phyloP scores from a whole-genome alignment of 495 filamentous ascomycete genomes.

The Tuber magnatum region DNA sequence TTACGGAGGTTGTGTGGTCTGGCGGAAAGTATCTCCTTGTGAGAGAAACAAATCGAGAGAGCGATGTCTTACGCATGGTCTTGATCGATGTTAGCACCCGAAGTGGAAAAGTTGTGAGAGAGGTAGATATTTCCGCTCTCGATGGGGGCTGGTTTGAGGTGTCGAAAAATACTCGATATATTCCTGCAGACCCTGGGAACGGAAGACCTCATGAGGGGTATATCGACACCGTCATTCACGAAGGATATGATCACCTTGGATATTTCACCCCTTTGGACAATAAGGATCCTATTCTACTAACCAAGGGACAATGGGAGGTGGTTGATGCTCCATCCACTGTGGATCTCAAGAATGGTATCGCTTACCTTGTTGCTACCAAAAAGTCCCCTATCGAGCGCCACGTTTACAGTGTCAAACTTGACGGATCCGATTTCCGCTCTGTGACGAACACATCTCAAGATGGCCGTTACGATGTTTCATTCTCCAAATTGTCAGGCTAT shows the following conservation, averaged over 20 bases:
- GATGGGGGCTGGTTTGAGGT: slow-evolving; percentile 98
- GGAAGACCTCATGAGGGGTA: slow-evolving; percentile 80
- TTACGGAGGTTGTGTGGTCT: slow-evolving; percentile 90
- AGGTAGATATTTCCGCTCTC: slow-evolving; percentile 65
- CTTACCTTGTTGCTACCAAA: slow-evolving; percentile 86
- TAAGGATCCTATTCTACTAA: slow-evolving; percentile 70
- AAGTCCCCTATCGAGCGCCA: slow-evolving; percentile 82
- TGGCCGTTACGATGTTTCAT: slow-evolving; percentile 78
- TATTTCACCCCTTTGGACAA: slow-evolving; percentile 93
- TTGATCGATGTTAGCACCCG: slow-evolving; percentile 71
- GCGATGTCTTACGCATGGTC: slow-evolving; percentile 77
- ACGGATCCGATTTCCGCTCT: slow-evolving; percentile 60
- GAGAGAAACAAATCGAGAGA: slow-evolving; percentile 88
- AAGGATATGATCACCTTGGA: slow-evolving; percentile 82
- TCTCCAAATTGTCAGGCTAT: slow-evolving; percentile 74
- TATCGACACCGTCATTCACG: slow-evolving; percentile 79
- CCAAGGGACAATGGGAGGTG: slow-evolving; percentile 87
- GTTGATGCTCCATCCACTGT: slow-evolving; percentile 79
- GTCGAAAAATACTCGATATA: slow-evolving; percentile 70
- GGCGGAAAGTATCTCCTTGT: slow-evolving; percentile 68
- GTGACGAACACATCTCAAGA: slow-evolving; percentile 70
- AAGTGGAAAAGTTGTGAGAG: slow-evolving; percentile 71
- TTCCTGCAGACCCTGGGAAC: slow-evolving; percentile 73
- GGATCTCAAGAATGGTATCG: slow-evolving; percentile 72
- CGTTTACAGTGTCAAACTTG: slow-evolving; percentile 80